A percentile compares a stretch with the other conserved stretches of the same genome.
Conservation (phyloP, 2,329 filamentous ascomycete genomes). For the Juglanconis juglandina region DNA sequence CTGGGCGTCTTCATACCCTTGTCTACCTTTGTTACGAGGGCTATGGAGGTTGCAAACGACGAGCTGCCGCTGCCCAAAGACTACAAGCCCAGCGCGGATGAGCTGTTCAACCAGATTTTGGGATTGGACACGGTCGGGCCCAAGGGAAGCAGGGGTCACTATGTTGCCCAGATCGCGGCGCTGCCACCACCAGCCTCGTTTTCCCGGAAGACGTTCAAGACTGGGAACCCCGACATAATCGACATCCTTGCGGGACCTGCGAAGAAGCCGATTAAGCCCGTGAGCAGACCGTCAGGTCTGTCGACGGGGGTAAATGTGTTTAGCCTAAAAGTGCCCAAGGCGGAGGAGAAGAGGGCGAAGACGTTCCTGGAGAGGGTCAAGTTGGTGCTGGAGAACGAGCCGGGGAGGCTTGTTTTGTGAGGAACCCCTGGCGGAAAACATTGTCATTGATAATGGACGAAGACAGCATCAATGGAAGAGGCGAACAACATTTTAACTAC, state of each 20-base stretch:
- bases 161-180: constrained; percentile 69
- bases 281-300: constrained; percentile 42
- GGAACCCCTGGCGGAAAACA: background rate
- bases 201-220: constrained; percentile 32
- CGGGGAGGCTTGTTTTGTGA: constrained; percentile 68
- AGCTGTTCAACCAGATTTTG: constrained; percentile 86
- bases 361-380: constrained; percentile 86
- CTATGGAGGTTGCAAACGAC: constrained; percentile 83
- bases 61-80: constrained; percentile 67
- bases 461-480: constrained; percentile 13
- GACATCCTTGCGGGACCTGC: constrained; percentile 63
- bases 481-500: background rate
- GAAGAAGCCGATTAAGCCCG: constrained; percentile 27
- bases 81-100: constrained; percentile 66
- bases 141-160: constrained; percentile 56
- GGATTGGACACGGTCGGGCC: constrained; percentile 54
- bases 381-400: constrained; percentile 74
- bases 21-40: constrained; percentile 81
- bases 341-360: constrained; percentile 77
- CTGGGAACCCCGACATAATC: constrained; percentile 70
- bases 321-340: constrained; percentile 72
- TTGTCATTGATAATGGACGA: constrained; percentile 3
- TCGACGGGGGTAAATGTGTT: constrained; percentile 69
- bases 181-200: constrained; percentile 45
- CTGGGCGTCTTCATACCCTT: constrained; percentile 80